Evolutionary conservation across 345 rosid genomes (phyloP), one percentile per base, ranked within the genome.

Genomic region (Citrus unshiu): DNA sequence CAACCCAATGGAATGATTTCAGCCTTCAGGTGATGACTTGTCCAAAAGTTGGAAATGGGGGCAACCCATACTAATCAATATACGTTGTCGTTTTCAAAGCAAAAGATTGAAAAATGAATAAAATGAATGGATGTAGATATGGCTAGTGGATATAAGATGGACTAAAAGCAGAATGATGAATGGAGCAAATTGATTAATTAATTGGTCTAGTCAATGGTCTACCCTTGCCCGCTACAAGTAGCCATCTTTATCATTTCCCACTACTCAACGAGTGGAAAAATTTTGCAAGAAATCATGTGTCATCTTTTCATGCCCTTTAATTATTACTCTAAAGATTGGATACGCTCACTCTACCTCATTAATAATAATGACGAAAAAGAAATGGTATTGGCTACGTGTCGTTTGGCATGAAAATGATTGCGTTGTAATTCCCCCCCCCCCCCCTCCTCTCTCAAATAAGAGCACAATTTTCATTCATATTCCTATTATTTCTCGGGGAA

Each of bases 141-240:
- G n/a, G 6, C 76, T 2, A 19, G 43, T 21, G 40, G 43, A 51
- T 9, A 21, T 1, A 0, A 2, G 58, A 54, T 73, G 65, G 27
- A 73, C 21, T 29, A 30, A 2, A 43, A 39, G 49, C 18, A 60
- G 6, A 37, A 60, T 27, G 37, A 49, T 27, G 34, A 18, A 27
- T 19, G 24, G 37, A 2, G 62, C 68, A 24, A 0, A 19, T 59
- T 21, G 18, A 73, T 69, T 69, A 29, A 43, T 25, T 43, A 22
- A 66, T 56, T 72, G 64, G 22, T 30, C 30, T 43, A 63, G 78
- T 46, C 78, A 75, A 75, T 18, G 29, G 25, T 29, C 43, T 46
- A 43, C 13, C 5, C 9, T 10, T 19, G 68, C 30, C 22, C 29
- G 43, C 39, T 9, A 0, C 40, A 24, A 43, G 39, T 29, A 39